phyloP scores from a whole-genome alignment of 352 stramenopile genomes.

The Phytophthora cajani region DNA sequence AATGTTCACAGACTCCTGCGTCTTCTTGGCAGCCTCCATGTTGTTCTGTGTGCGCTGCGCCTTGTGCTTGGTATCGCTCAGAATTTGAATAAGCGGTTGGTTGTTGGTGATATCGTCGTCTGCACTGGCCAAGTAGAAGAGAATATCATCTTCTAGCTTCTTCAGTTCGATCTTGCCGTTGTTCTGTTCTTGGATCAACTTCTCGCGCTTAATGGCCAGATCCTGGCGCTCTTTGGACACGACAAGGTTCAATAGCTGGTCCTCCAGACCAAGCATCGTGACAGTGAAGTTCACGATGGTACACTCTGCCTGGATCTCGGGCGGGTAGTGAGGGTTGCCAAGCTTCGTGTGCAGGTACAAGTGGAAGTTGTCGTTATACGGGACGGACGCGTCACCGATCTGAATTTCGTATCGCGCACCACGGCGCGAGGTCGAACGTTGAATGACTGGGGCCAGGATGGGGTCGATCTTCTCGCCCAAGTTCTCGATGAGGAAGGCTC shows the following conservation, averaged over 20 bases:
- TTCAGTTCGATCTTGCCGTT: conserved; percentile 97
- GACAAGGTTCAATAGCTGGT: conserved; percentile 93
- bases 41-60: conserved; percentile 92
- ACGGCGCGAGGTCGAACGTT: conserved; percentile 93
- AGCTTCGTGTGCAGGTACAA: conserved; percentile 96
- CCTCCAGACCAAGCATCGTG: conserved; percentile 91
- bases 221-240: conserved; percentile 93
- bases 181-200: conserved; percentile 95
- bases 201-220: conserved; percentile 85
- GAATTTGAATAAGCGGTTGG: conserved; percentile 95
- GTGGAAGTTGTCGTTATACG: conserved; percentile 95
- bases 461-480: conserved; percentile 94
- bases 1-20: conserved; percentile 92
- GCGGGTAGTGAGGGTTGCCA: conserved; percentile 94
- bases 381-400: conserved; percentile 93
- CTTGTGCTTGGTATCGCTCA: conserved; percentile 96
- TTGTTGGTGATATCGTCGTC: conserved; percentile 98
- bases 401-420: conserved; percentile 95
- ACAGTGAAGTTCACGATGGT: conserved; percentile 97
- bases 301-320: conserved; percentile 95
- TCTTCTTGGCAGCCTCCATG: conserved; percentile 93
- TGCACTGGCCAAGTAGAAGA: conserved; percentile 94
- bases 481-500: conserved; percentile 95
- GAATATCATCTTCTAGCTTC: conserved; percentile 95
- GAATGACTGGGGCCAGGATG: conserved; percentile 94